Base-by-base conservation (phyloP, 2,329 filamentous ascomycete genomes). In the Aspergillus sp. region DNA sequence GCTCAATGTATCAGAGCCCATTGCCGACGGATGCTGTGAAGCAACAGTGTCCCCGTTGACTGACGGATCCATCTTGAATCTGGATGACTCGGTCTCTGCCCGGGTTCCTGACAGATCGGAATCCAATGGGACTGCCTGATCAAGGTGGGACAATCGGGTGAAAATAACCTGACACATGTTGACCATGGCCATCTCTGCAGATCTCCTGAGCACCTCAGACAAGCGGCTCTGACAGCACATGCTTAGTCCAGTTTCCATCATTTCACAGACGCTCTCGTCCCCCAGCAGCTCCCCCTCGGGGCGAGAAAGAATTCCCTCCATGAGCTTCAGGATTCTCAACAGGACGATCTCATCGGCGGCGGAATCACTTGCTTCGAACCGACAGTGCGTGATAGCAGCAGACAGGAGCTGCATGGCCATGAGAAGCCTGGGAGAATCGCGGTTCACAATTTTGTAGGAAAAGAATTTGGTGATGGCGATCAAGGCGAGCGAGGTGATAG, bases 91-190 rank as follows among this genome's bases (percentile, higher is more conserved):
- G 14, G 75, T 75, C 42, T 80, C 76, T 10, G 40, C 41, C 20
- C 42, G 51, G 74, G 71, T 45, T 74, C 74, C 80, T 35, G 83
- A 60, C 3, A 73, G 73, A 22, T 79, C 74, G 5, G 74, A 62
- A 40, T 82, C 76, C 24, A 80, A 74, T 8, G 77, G 77, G 14
- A 78, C 74, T 52, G 88, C 81, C 29, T 83, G 72, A 48, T 93
- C 85, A 5, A 96, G 67, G 43, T 88, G 79, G 58, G 93, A 94
- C 32, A 98, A 66, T 39, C 93, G 80, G 58, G 88, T 83, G 55
- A 98, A 98, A 49, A 98, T 94, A 44, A 94, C 86, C 62, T 98
- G 91, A 55, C 91, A 96, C 91, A 98, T 98, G 45, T 86, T 85
- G 28, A 96, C 85, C 88, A 98, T 95, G 34, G 86, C 82, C 52